Conservation (phyloP, 2,329 filamentous ascomycete genomes). For the Epichloe gansuensis region DNA sequence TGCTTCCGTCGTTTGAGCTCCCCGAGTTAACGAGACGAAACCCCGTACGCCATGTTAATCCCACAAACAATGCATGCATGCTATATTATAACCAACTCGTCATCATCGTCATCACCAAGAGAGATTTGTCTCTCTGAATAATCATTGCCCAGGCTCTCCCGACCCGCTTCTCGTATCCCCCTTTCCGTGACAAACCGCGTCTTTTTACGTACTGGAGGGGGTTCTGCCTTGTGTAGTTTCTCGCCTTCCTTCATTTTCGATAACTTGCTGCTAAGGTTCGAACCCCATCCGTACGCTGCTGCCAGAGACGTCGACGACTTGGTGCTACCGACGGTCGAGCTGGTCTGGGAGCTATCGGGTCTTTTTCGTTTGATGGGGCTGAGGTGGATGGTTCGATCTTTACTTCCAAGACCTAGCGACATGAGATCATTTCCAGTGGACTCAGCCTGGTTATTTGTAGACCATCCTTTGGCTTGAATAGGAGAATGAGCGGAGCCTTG, state of each 20-base stretch:
- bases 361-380: constrained; percentile 51
- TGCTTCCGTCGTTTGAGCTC: background rate
- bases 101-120: constrained; percentile 33
- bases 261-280: constrained; percentile 40
- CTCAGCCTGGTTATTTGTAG: constrained; percentile 14
- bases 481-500: background rate
- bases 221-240: constrained; percentile 24
- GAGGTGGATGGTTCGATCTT: constrained; percentile 36
- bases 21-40: background rate
- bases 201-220: constrained; percentile 50
- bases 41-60: background rate
- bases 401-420: constrained; percentile 19
- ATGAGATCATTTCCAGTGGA: constrained; percentile 28
- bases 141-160: constrained; percentile 56
- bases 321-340: constrained; percentile 15
- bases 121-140: constrained; percentile 21
- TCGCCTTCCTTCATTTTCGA: constrained; percentile 49
- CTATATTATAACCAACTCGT: constrained; percentile 38
- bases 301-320: constrained; percentile 9
- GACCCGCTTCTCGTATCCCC: constrained; percentile 63
- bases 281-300: constrained; percentile 42
- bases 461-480: background rate
- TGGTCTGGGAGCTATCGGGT: constrained; percentile 31
- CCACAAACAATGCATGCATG: constrained; percentile 9
- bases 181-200: constrained; percentile 69